Conservation (phyloP, 352 stramenopile genomes). For the Globisporangium nunn region DNA sequence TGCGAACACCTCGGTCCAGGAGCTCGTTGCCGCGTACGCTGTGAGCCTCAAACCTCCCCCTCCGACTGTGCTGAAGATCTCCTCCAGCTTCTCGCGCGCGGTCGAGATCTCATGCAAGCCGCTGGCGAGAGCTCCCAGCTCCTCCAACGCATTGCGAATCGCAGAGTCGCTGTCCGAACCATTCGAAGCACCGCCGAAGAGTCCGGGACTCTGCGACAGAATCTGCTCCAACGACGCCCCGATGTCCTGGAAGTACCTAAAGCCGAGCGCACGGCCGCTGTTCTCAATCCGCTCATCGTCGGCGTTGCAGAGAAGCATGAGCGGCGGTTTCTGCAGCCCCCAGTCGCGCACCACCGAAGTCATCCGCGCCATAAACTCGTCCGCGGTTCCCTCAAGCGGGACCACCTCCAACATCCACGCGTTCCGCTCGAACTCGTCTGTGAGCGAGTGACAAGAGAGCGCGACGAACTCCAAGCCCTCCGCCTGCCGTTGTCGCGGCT, state of each 20-base stretch:
- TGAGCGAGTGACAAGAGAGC: slow-evolving; percentile 23
- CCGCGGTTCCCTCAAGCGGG: slow-evolving; percentile 4
- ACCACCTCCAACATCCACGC: slow-evolving; percentile 25
- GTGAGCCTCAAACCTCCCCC: not conserved
- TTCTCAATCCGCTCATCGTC: slow-evolving; percentile 7
- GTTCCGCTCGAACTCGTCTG: slow-evolving; percentile 20
- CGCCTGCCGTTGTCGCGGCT: not conserved
- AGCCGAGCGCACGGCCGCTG: not conserved
- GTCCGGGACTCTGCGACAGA: slow-evolving; percentile 1
- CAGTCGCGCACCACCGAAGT: slow-evolving; percentile 12
- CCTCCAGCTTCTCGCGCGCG: slow-evolving; percentile 2
- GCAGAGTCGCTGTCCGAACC: not conserved
- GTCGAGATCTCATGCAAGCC: not conserved
- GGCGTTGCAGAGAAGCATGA: slow-evolving; percentile 13
- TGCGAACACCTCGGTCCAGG: slow-evolving; percentile 19
- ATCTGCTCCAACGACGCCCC: slow-evolving; percentile 9
- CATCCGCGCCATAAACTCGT: slow-evolving; percentile 9
- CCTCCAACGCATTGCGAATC: not conserved
- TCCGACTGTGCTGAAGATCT: slow-evolving; percentile 9
- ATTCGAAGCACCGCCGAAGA: not conserved
- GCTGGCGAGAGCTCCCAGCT: not conserved
- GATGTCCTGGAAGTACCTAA: slow-evolving; percentile 19
- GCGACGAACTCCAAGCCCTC: slow-evolving; percentile 11
- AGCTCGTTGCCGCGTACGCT: not conserved
- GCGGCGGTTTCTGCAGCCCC: slow-evolving; percentile 14